Percentiles rank a stretch among this genome's conserved stretches.
phyloP scores from a whole-genome alignment of 1,139 yeast species.

The Sugiyamaella grinbergsii region DNA sequence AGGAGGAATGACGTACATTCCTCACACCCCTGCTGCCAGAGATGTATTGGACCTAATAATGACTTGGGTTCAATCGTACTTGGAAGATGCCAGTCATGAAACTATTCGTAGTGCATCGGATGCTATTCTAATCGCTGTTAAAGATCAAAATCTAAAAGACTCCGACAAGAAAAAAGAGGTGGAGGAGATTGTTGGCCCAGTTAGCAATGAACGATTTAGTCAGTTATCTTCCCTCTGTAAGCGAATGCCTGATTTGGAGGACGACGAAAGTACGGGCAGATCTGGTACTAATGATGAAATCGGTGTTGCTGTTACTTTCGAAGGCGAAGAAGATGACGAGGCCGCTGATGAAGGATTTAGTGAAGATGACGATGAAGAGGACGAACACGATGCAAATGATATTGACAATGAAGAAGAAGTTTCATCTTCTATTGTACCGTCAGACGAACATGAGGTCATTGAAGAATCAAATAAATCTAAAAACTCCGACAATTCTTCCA shows the following conservation, averaged over 20 bases:
- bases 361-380: slow-evolving; percentile 39
- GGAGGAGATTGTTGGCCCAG: slow-evolving; percentile 52
- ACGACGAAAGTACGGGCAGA: slow-evolving; percentile 30
- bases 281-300: slow-evolving; percentile 46
- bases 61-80: slow-evolving; percentile 51
- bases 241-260: slow-evolving; percentile 59
- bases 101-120: slow-evolving; percentile 63
- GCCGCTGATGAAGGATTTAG: slow-evolving; percentile 38
- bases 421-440: slow-evolving; percentile 30
- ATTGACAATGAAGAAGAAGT: slow-evolving; percentile 39
- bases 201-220: slow-evolving; percentile 55
- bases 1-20: slow-evolving; percentile 53
- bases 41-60: slow-evolving; percentile 51
- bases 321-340: slow-evolving; percentile 43
- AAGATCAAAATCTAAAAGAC: slow-evolving; percentile 51
- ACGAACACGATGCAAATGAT: slow-evolving; percentile 42
- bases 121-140: slow-evolving; percentile 60
- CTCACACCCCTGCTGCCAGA: slow-evolving; percentile 52
- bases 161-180: slow-evolving; percentile 45
- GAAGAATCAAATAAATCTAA: slow-evolving; percentile 16
- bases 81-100: slow-evolving; percentile 63
- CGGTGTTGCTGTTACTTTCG: slow-evolving; percentile 51
- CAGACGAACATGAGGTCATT: slow-evolving; percentile 15
- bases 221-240: slow-evolving; percentile 55
- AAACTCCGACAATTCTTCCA: background rate